Evolutionary conservation across 805 yeast genomes (phyloP), one percentile per base, ranked within the genome.

Genomic region (Saccharomycopsis sp.): DNA sequence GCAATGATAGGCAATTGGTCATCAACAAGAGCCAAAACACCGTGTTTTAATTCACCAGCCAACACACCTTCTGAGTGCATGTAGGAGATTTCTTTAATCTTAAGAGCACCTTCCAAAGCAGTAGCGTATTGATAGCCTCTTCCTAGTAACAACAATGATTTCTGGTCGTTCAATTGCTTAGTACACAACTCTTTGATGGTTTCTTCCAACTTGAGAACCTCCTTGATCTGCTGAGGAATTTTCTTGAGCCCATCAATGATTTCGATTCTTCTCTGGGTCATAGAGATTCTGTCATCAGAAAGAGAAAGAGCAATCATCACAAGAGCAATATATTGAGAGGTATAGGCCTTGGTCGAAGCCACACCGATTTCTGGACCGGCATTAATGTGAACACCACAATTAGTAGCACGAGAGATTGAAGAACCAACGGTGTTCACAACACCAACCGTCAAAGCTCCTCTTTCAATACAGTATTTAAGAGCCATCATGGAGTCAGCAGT

Each of bases 341-440:
- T 94, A 78, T 94, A 94, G 29, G 99, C 99, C 76, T 94, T 94
- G 53, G 99, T 94, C 12, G 97, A 91, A 9, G 99, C 99, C 66
- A 94, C 99, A 73, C 99, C 98, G 64, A 94, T 94, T 76, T 94
- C 99, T 52, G 99, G 99, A 64, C 99, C 99, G 54, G 99, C 99
- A 71, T 94, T 94, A 72, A 94, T 92, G 73, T 94, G 99, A 58
- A 94, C 97, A 83, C 99, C 99, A 79, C 99, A 94, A 74, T 92
- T 96, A 22, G 99, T 94, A 69, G 85, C 91, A 76, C 99, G 86
- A 3, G 98, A 93, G 73, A 94, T 90, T 49, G 94, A 84, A 3
- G 99, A 94, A 69, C 99, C 99, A 50, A 94, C 99, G 65, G 92
- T 82, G 79, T 94, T 94, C 63, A 94, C 99, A 69, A 94, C 89